phyloP scores from a whole-genome alignment of 192 early-diverging fungal species.

The Tieghemiomyces parasiticus region DNA sequence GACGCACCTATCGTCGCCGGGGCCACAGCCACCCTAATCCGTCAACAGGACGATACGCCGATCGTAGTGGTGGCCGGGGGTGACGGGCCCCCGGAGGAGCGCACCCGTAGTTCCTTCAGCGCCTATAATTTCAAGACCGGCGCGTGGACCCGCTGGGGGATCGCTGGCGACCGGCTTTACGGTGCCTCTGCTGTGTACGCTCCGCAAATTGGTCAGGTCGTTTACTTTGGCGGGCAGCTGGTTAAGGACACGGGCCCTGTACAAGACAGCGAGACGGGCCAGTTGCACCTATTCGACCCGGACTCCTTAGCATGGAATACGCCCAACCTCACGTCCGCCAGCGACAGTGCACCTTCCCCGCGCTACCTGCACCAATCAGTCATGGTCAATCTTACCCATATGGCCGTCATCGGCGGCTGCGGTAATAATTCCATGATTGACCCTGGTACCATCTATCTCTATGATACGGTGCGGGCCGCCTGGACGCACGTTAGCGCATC shows the following conservation, averaged over 20 bases:
- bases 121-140: slow-evolving; percentile 4
- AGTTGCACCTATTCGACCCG: slow-evolving; percentile 2
- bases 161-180: slow-evolving; percentile 2
- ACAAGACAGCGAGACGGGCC: neutral
- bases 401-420: slow-evolving; percentile 30
- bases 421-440: slow-evolving; percentile 14
- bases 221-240: slow-evolving; percentile 4
- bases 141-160: slow-evolving; percentile 9
- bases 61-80: slow-evolving; percentile 29
- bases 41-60: slow-evolving; percentile 4
- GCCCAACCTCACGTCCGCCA: slow-evolving; percentile 4
- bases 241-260: neutral
- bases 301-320: neutral
- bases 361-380: slow-evolving; percentile 23
- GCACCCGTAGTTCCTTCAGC: neutral
- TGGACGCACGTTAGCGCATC: slow-evolving; percentile 19
- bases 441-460: slow-evolving; percentile 18
- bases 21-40: slow-evolving; percentile 21
- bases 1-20: slow-evolving; percentile 12
- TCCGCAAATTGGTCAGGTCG: neutral
- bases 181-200: slow-evolving; percentile 7
- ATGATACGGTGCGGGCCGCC: slow-evolving; percentile 15
- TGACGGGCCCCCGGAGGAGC: slow-evolving; percentile 13
- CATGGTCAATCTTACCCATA: slow-evolving; percentile 15
- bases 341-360: slow-evolving; percentile 17